A percentile compares a stretch with the other conserved stretches of the same genome.
Evolutionary conservation across 331 rosid genomes (phyloP).

Genomic region (Stylosanthes scabra): DNA sequence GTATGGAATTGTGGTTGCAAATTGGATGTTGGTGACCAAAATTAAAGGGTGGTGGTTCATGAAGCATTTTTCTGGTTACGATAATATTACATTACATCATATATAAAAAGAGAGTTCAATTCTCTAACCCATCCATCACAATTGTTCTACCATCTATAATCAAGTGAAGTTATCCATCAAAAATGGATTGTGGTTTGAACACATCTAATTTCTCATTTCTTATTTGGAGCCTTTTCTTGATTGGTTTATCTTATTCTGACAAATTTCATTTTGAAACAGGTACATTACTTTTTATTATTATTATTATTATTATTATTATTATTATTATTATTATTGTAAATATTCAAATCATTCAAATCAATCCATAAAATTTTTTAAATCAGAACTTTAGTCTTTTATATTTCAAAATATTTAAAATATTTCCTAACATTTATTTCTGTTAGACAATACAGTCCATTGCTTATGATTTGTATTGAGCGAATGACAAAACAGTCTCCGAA

Average conservation of each 20-base stretch:
- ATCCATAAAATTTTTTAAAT: too few species aligned
- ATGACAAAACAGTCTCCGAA: too few species aligned
- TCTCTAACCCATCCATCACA: slow-evolving; percentile 3
- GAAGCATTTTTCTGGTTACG: slow-evolving; percentile 17
- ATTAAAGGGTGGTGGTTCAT: slow-evolving; percentile 16
- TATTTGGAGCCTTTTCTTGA: slow-evolving; percentile 39
- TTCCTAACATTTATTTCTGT: too few species aligned
- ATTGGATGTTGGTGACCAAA: slow-evolving; percentile 46
- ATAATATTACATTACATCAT: neutral
- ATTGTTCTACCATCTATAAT: slow-evolving; percentile 20
- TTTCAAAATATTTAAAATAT: too few species aligned
- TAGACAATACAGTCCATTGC: too few species aligned
- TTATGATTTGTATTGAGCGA: too few species aligned
- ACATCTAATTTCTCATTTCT: slow-evolving; percentile 39
- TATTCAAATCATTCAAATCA: too few species aligned
- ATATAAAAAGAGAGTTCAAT: slow-evolving; percentile 33
- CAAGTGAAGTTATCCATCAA: slow-evolving; percentile 24
- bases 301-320: too few species aligned
- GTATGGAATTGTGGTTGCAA: slow-evolving; percentile 35
- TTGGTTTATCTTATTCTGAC: slow-evolving; percentile 43
- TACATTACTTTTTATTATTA: too few species aligned
- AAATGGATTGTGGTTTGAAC: slow-evolving; percentile 42
- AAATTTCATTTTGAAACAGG: slow-evolving; percentile 35
- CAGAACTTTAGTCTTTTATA: too few species aligned
- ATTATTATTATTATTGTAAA: too few species aligned